phyloP scores from a whole-genome alignment of 768 basidiomycete species.

The Mycena rosella region DNA sequence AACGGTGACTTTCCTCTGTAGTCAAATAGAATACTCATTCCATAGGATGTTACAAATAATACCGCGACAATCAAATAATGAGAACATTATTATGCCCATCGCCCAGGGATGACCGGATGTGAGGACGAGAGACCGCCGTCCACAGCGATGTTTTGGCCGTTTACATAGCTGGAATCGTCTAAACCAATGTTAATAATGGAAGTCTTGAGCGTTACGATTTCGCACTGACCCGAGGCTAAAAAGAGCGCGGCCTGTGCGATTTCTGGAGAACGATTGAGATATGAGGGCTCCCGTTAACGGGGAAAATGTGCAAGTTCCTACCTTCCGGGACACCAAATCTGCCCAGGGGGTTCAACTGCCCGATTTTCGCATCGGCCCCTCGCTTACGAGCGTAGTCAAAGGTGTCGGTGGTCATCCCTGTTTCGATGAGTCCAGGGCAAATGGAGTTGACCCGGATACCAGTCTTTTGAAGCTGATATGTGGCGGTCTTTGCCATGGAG shows the following conservation, averaged over 20 bases:
- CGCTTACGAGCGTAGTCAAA: conserved; percentile 84
- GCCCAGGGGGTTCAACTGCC: conserved; percentile 86
- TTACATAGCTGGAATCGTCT: conserved; percentile 95
- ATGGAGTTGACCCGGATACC: conserved; percentile 92
- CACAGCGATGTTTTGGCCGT: conserved; percentile 88
- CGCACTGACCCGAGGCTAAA: conserved; percentile 81
- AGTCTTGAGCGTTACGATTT: conserved; percentile 2
- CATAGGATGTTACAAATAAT: not conserved
- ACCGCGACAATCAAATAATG: not conserved
- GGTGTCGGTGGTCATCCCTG: conserved; percentile 86
- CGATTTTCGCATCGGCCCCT: conserved; percentile 82
- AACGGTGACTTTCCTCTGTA: no score
- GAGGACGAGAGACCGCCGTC: conserved; percentile 90
- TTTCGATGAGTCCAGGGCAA: conserved; percentile 94
- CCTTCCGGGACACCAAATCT: conserved; percentile 88
- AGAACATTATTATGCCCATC: conserved; percentile 67
- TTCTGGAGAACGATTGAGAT: conserved; percentile 60
- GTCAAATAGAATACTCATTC: no score
- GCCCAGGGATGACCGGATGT: conserved; percentile 83
- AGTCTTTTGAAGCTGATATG: conserved; percentile 83
- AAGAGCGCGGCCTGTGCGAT: conserved; percentile 89
- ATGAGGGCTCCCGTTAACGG: not conserved
- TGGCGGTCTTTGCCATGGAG: conserved; percentile 86
- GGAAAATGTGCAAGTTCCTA: conserved; percentile 45
- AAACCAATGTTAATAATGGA: conserved; percentile 30